Percentiles rank a stretch among this genome's conserved stretches.
Conservation (phyloP, 2,329 filamentous ascomycete species). For the Colletotrichum neosansevieriae region DNA sequence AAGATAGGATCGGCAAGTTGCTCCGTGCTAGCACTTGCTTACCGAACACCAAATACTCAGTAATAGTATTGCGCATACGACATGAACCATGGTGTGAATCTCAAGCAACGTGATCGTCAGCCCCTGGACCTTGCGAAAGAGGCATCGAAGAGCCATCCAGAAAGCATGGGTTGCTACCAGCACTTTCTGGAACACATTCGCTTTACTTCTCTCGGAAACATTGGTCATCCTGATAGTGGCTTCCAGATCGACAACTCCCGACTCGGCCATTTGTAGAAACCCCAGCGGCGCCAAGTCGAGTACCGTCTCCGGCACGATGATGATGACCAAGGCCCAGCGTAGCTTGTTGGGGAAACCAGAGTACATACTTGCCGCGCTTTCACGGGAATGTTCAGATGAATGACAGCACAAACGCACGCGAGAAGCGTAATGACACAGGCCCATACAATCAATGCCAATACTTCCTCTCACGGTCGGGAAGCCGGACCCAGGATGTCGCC, state of each 20-base stretch:
- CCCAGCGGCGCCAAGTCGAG: too few relatives aligned
- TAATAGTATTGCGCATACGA: constrained; percentile 40
- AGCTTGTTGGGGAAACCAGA: constrained; percentile 40
- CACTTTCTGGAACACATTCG: constrained; percentile 49
- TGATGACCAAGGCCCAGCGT: constrained; percentile 47
- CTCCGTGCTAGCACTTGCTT: not conserved
- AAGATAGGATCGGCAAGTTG: too few relatives aligned
- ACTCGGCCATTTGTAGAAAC: too few relatives aligned
- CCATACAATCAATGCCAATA: constrained; percentile 49
- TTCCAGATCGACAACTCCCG: too few relatives aligned
- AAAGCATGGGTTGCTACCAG: constrained; percentile 52
- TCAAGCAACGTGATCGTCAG: constrained; percentile 54
- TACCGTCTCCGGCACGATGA: constrained; percentile 50
- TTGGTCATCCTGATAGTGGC: too few relatives aligned
- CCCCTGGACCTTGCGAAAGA: constrained; percentile 47
- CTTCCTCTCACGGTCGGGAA: constrained; percentile 47
- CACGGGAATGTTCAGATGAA: constrained; percentile 53
- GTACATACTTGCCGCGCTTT: constrained; percentile 22
- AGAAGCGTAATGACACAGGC: constrained; percentile 50
- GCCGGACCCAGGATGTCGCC: not conserved
- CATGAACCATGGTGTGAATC: constrained; percentile 49
- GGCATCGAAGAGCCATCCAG: constrained; percentile 53
- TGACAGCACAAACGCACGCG: constrained; percentile 51
- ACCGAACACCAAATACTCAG: not conserved
- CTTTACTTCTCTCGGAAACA: constrained; percentile 55